Percentiles rank a stretch among this genome's conserved stretches.
Evolutionary conservation across 331 rosid species (phyloP).

Genomic region (Pyrus hybrid): DNA sequence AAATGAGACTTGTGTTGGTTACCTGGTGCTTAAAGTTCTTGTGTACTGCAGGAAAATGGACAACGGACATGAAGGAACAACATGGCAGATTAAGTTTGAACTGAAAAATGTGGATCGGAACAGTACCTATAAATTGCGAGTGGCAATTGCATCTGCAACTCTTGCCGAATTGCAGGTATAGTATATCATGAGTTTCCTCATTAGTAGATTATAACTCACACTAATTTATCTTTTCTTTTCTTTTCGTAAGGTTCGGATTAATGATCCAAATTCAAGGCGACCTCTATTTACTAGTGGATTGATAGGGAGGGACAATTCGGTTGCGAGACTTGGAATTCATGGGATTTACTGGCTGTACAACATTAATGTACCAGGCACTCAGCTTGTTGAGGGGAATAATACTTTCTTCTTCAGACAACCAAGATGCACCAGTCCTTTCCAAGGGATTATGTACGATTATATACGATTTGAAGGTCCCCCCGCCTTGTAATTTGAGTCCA

Average conservation of each 20-base stretch:
- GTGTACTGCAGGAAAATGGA: constrained; percentile 21
- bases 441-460: constrained; percentile 27
- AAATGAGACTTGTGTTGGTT: neutral
- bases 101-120: constrained; percentile 13
- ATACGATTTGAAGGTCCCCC: constrained; percentile 26
- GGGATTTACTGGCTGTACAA: constrained; percentile 29
- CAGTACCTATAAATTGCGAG: constrained; percentile 17
- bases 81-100: constrained; percentile 31
- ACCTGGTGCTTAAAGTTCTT: neutral
- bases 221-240: neutral
- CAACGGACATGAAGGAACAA: constrained; percentile 27
- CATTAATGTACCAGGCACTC: constrained; percentile 15
- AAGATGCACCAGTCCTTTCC: constrained; percentile 29
- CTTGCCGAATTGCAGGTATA: constrained; percentile 35
- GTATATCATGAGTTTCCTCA: neutral
- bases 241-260: constrained; percentile 26
- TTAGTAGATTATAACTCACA: neutral
- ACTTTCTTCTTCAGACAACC: constrained; percentile 24
- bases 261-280: constrained; percentile 25
- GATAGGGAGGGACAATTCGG: constrained; percentile 31
- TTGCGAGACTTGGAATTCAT: constrained; percentile 29
- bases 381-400: constrained; percentile 25
- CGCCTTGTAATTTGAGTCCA: constrained; percentile 2
- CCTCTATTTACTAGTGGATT: constrained; percentile 34
- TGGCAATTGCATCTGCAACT: constrained; percentile 39